Conservation (phyloP, 495 filamentous ascomycete species). For the Aspergillus sparsus region DNA sequence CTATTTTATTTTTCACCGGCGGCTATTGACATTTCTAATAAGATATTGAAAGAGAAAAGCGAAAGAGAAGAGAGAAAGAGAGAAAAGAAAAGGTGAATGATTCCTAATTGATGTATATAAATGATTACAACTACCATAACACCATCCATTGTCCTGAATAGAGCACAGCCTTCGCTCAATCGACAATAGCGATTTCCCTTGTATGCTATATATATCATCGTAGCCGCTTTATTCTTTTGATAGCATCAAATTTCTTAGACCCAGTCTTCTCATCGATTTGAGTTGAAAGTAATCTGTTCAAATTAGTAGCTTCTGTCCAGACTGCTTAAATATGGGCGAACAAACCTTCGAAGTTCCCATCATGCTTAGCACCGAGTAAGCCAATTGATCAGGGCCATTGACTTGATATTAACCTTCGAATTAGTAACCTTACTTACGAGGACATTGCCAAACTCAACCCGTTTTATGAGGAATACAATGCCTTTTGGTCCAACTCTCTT, state of each 20-base stretch:
- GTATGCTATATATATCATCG: too few species aligned
- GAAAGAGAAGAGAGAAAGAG: too few species aligned
- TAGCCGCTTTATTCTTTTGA: too few species aligned
- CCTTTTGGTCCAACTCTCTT: slow-evolving; percentile 23
- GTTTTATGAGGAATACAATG: slow-evolving; percentile 29
- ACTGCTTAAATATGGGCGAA: neutral
- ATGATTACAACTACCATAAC: neutral
- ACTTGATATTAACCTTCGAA: slow-evolving; percentile 17
- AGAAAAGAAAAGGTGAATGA: too few species aligned
- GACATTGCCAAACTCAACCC: slow-evolving; percentile 38
- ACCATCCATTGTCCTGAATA: slow-evolving; percentile 15
- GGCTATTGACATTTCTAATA: too few species aligned
- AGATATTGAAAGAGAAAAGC: too few species aligned
- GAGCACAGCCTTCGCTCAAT: neutral
- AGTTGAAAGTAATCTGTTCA: neutral
- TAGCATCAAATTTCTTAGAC: neutral
- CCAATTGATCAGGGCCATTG: neutral
- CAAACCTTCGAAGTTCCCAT: slow-evolving; percentile 16
- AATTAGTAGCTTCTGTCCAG: slow-evolving; percentile 5
- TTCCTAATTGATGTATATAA: too few species aligned
- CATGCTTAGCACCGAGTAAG: slow-evolving; percentile 26
- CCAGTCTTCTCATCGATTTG: neutral
- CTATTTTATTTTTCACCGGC: too few species aligned
- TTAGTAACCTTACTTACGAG: slow-evolving; percentile 29
- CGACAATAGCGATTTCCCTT: neutral